A percentile compares a stretch with the other conserved stretches of the same genome.
phyloP scores from a whole-genome alignment of 768 basidiomycete genomes.

The Calocera viscosa region DNA sequence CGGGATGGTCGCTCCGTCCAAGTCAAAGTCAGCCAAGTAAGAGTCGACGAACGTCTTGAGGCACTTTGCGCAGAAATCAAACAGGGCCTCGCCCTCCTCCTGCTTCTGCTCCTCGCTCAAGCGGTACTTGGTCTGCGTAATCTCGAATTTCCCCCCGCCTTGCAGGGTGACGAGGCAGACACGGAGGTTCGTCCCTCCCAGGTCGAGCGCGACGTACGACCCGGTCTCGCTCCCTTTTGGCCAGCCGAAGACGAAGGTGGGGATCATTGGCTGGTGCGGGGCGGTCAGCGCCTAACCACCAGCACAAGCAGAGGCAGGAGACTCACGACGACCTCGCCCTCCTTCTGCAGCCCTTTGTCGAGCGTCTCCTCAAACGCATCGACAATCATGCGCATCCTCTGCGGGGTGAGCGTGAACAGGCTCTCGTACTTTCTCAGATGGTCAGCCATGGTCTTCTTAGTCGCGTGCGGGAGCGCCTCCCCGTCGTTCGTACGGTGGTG shows the following conservation, averaged over 20 bases:
- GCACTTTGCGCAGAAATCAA: conserved; percentile 96
- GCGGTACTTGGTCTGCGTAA: conserved; percentile 94
- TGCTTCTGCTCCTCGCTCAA: conserved; percentile 97
- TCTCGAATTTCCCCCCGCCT: conserved; percentile 92
- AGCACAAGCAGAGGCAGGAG: conserved; percentile 9
- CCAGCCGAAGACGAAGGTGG: conserved; percentile 93
- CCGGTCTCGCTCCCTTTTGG: conserved; percentile 82
- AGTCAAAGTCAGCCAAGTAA: conserved; percentile 38
- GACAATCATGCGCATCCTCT: conserved; percentile 92
- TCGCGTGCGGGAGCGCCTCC: conserved; percentile 81
- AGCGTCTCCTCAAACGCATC: conserved; percentile 90
- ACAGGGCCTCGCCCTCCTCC: conserved; percentile 86
- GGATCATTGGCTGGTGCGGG: conserved; percentile 71
- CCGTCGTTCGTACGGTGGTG: conserved; percentile 21
- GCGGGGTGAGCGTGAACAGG: conserved; percentile 77
- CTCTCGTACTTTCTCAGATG: conserved; percentile 84
- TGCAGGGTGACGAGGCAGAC: conserved; percentile 90
- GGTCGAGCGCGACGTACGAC: conserved; percentile 68
- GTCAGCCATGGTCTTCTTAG: conserved; percentile 92
- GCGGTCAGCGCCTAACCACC: neutral
- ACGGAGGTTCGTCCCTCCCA: conserved; percentile 93
- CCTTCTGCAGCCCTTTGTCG: conserved; percentile 71
- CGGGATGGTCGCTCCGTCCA: conserved; percentile 40
- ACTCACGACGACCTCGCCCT: conserved; percentile 77
- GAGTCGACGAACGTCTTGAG: conserved; percentile 76